Conservation (phyloP, 2,329 filamentous ascomycete species). For the Colletotrichum theobromicola region DNA sequence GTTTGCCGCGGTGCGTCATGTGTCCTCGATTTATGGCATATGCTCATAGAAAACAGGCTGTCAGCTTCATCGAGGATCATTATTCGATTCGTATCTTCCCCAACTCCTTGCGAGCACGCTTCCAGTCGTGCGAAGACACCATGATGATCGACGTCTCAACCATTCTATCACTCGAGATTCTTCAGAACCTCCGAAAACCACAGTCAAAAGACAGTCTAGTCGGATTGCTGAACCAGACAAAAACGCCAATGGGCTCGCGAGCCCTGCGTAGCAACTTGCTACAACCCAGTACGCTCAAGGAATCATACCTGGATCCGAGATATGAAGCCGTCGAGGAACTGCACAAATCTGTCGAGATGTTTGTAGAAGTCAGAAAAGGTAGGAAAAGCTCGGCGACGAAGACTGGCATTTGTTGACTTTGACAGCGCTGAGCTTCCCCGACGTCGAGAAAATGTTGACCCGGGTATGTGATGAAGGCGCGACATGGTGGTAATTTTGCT, state of each 20-base stretch:
- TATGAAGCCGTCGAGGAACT: conserved; percentile 88
- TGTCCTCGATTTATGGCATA: conserved; percentile 1
- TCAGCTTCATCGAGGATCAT: conserved; percentile 80
- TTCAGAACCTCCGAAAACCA: conserved; percentile 81
- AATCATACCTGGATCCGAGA: conserved; percentile 70
- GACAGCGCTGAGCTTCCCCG: conserved; percentile 76
- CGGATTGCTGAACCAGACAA: conserved; percentile 82
- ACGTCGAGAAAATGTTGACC: conserved; percentile 81
- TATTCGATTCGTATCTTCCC: conserved; percentile 71
- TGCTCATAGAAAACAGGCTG: conserved; percentile 55
- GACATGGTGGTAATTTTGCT: conserved; percentile 5
- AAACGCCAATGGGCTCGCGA: conserved; percentile 87
- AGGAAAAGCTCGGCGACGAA: conserved; percentile 1
- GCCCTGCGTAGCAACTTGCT: conserved; percentile 85
- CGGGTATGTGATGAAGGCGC: conserved; percentile 51
- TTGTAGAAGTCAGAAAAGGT: conserved; percentile 77
- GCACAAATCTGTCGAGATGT: conserved; percentile 82
- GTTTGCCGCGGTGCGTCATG: conserved; percentile 75
- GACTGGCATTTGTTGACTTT: conserved; percentile 17
- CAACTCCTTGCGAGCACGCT: conserved; percentile 86
- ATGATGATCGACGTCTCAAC: conserved; percentile 97
- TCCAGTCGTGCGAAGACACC: conserved; percentile 85
- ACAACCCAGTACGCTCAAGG: conserved; percentile 79
- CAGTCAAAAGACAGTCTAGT: conserved; percentile 86
- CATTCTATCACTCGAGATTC: conserved; percentile 84